Conservation (phyloP, 2,329 filamentous ascomycete species). For the Ceratocystis cacaofunesta region DNA sequence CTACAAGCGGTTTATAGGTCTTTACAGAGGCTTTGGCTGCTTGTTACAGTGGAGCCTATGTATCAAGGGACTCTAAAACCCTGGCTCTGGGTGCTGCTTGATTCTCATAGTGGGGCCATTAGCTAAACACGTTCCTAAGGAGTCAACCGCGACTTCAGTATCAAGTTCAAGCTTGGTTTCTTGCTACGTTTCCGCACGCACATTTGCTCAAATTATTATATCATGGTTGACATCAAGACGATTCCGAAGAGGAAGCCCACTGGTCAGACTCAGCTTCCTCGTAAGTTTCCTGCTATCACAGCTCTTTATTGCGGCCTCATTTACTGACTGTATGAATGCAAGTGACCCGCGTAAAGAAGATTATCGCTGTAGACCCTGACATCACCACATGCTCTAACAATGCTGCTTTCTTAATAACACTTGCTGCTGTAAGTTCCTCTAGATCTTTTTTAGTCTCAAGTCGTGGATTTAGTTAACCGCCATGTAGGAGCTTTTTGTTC, state of each 20-base stretch:
- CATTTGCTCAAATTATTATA: background rate
- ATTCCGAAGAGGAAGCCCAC: slow-evolving; percentile 51
- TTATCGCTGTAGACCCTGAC: slow-evolving; percentile 77
- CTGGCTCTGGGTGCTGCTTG: background rate
- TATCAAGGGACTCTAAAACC: background rate
- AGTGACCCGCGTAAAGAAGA: slow-evolving; percentile 95
- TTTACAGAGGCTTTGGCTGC: background rate
- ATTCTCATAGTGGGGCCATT: background rate
- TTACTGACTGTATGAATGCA: slow-evolving; percentile 14
- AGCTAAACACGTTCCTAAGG: background rate
- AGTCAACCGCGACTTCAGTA: background rate
- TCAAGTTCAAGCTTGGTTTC: background rate
- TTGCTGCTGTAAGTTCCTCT: slow-evolving; percentile 53
- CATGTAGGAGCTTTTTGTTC: slow-evolving; percentile 77
- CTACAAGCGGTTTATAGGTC: background rate
- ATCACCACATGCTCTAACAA: slow-evolving; percentile 80
- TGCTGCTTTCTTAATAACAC: slow-evolving; percentile 81
- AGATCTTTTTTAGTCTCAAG: slow-evolving; percentile 5
- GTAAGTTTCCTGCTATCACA: slow-evolving; percentile 35
- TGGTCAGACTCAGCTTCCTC: slow-evolving; percentile 68
- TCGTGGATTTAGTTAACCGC: slow-evolving; percentile 13
- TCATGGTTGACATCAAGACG: slow-evolving; percentile 11
- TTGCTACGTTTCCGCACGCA: background rate
- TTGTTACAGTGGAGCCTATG: background rate
- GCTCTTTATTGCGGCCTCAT: background rate